Evolutionary conservation across 1,139 yeast species (phyloP), one percentile per base, ranked within the genome.

Genomic region (Candida sp.): DNA sequence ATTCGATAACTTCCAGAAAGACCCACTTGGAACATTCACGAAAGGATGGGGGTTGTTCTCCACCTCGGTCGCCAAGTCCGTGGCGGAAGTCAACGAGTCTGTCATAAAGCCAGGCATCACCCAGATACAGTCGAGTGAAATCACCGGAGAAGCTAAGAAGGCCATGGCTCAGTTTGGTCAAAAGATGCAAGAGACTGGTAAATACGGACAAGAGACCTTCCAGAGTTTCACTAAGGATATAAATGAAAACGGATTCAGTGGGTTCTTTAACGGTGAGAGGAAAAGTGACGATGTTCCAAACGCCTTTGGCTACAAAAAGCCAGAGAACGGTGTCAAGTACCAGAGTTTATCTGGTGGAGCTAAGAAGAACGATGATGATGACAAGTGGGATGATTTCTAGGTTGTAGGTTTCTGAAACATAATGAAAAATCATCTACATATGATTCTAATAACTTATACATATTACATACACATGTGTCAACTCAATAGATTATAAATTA

Each of bases 121-220:
- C 62, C 92, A 89, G 62, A 76, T 94, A 58, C 89, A 91, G 54
- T 91, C 88, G 54, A 85, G 90, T 56, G 98, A 93, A 56, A 70
- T 90, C 44, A 84, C 94, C 33, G 75, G 71, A 50, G 97, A 92
- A 64, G 94, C 98, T 7, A 85, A 82, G 58, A 83, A 90, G 62
- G 99, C 98, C 28, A 90, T 96, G 83, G 88, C 92, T 53, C 98
- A 94, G 73, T 94, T 93, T 74, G 98, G 98, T 44, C 96, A 90
- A 67, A 90, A 85, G 65, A 89, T 93, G 78, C 96, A 89, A 65
- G 96, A 91, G 62, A 91, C 98, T 1, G 91, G 96, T 37, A 81
- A 79, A 57, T 86, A 84, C 61, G 88, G 88, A 3, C 80, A 76
- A 56, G 83, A 86, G 60, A 86, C 88, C 8, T 85, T 86, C 69